Percentiles rank a stretch among this genome's conserved stretches.
Conservation (phyloP, 2,329 filamentous ascomycete species). For the Orbilia blumenaviensis region DNA sequence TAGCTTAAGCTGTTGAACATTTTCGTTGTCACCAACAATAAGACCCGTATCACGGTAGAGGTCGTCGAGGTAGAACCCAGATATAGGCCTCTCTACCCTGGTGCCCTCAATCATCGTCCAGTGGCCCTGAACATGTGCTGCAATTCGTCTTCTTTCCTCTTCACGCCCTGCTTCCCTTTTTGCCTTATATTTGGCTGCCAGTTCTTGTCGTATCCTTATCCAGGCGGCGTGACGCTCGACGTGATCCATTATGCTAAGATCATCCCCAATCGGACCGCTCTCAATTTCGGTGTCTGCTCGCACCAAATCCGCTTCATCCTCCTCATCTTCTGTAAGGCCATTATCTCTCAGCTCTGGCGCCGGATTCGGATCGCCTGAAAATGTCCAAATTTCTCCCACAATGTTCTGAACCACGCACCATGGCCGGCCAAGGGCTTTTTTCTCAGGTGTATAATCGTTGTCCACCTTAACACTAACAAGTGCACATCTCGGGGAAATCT, state of each 20-base stretch:
- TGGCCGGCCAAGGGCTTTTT: constrained; percentile 35
- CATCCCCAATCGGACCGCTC: constrained; percentile 43
- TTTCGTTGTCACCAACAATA: constrained; percentile 49
- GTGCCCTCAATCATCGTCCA: constrained; percentile 52
- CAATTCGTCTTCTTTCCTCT: constrained; percentile 24
- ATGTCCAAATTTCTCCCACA: constrained; percentile 52
- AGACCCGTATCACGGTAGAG: constrained; percentile 47
- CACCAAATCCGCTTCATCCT: constrained; percentile 30
- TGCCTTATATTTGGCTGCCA: constrained; percentile 32
- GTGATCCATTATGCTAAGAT: constrained; percentile 49
- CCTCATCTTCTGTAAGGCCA: constrained; percentile 43
- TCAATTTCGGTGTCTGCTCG: constrained; percentile 43
- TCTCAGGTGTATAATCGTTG: constrained; percentile 43
- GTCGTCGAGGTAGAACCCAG: constrained; percentile 47
- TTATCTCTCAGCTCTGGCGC: constrained; percentile 22
- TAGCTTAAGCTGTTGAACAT: constrained; percentile 36
- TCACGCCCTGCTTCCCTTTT: constrained; percentile 27
- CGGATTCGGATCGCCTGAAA: constrained; percentile 43
- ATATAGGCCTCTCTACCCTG: constrained; percentile 46
- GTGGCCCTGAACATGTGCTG: constrained; percentile 44
- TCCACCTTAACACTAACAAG: constrained; percentile 41
- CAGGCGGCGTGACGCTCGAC: constrained; percentile 36
- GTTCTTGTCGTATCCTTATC: constrained; percentile 31
- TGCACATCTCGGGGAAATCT: constrained; percentile 44
- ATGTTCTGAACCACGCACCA: constrained; percentile 51